Base-by-base conservation (phyloP, 768 basidiomycete species). In the Coprinellus aureogranulatus region DNA sequence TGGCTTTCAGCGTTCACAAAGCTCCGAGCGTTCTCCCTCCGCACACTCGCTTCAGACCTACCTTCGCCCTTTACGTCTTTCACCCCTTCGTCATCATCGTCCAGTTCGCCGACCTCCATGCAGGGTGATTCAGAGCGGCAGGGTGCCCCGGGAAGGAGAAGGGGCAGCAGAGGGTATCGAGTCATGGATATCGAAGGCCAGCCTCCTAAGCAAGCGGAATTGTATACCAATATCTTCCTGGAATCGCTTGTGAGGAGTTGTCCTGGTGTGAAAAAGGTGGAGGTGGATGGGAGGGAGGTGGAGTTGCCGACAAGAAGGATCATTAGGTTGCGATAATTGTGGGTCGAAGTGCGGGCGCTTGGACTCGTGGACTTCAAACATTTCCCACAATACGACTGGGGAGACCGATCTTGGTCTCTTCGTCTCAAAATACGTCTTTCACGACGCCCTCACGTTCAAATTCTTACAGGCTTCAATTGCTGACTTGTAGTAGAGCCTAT, bases 1-100 rank as follows among this genome's bases (percentile, higher is more conserved):
- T 67, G 65, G 62, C 45, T 71, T 2, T 53, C 47, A 42, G 41
- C 55, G 23, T 69, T 69, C 39, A 55, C 62, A 22, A 25, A 48
- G 37, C 25, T 68, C 55, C 59, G 40, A 41, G 52, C 55, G 18
- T 55, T 69, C 20, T 27, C 39, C 23, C 23, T 70, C 10, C 30
- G 25, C 20, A 63, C 62, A 30, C 30, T 66, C 20, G 50, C 50
- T 4, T 49, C 48, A 3, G 50, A 14, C 16, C n/a, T n/a, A n/a
- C 14, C 34, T 6, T 34, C 34, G 34, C 34, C 34, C 34, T 34
- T 34, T 14, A 6, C 34, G 14, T 34, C 34, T 34, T 34, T 34
- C 34, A 14, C 6, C 34, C 34, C 34, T 14, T 12, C 25, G 27
- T 57, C 62, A 18, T 40, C 30, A 22, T 18, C 31, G 56, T 54